These are phyloP conservation scores for Poronia punctata DNA, from an alignment of 495 filamentous ascomycete species.

Conservation along the genomic window DNA sequence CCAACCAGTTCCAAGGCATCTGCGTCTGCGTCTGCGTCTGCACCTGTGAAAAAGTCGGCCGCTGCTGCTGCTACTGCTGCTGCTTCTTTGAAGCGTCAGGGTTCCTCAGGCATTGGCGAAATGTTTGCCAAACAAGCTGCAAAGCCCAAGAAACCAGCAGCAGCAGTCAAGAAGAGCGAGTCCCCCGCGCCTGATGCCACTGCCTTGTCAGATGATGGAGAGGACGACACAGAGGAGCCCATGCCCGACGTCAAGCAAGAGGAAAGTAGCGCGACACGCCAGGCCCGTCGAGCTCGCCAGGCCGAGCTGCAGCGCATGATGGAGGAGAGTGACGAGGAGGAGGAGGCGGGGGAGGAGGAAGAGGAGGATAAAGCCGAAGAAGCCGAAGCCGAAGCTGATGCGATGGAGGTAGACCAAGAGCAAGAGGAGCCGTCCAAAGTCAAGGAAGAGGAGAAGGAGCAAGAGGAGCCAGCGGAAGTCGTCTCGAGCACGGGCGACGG, in stretches of 20 bases:
- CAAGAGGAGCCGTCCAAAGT: slow-evolving; percentile 25
- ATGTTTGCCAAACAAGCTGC: slow-evolving; percentile 78
- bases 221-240: slow-evolving; percentile 57
- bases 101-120: slow-evolving; percentile 59
- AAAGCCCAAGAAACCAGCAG: slow-evolving; percentile 43
- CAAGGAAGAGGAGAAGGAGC: slow-evolving; percentile 30
- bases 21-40: slow-evolving; percentile 22
- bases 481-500: slow-evolving; percentile 53
- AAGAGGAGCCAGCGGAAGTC: slow-evolving; percentile 46
- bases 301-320: slow-evolving; percentile 76
- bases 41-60: slow-evolving; percentile 32
- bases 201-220: slow-evolving; percentile 60
- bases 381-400: slow-evolving; percentile 19
- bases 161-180: slow-evolving; percentile 33
- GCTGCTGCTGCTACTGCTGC: slow-evolving; percentile 30
- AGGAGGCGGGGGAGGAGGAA: slow-evolving; percentile 27
- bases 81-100: slow-evolving; percentile 50
- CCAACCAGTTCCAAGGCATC: slow-evolving; percentile 14
- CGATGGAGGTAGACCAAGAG: slow-evolving; percentile 25
- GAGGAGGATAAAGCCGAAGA: slow-evolving; percentile 5
- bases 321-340: slow-evolving; percentile 64
- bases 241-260: slow-evolving; percentile 32
- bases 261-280: slow-evolving; percentile 33
- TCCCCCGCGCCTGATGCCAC: slow-evolving; percentile 30
- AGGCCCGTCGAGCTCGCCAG: slow-evolving; percentile 62